Evolutionary conservation across 2,329 filamentous ascomycete genomes (phyloP), one percentile per base, ranked within the genome.

Genomic region (Pyricularia grisea): DNA sequence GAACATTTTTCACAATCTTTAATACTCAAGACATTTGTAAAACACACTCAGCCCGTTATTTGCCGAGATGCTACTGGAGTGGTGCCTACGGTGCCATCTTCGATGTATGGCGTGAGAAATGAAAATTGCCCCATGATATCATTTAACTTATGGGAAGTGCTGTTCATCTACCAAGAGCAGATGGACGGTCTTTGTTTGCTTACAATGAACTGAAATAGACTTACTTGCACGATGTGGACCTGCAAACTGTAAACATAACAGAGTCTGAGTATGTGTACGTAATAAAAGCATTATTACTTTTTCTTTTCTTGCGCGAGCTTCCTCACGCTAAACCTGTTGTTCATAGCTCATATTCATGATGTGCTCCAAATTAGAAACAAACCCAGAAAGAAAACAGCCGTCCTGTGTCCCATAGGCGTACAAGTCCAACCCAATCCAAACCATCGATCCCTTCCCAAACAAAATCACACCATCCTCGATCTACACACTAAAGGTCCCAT

Each of bases 401-500:
- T n/a, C 20, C 42, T n/a, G 42, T 55, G 17, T 55, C 7, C 42
- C 42, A 6, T 55, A 11, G 3, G 42, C 7, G 14, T 33, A 36
- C 12, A 55, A 55, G 1, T 55, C 4, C 42, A 20, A 55, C 4
- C 17, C 17, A 55, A 17, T 55, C 3, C 42, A 55, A 55, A 6
- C 7, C 20, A 55, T 20, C 42, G 4, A 55, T 7, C 7, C 42
- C 42, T 55, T 20, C 11, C 42, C n/a, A n/a, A 36, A 3, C 14
- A 12, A 14, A 60, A 27, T 4, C 55, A 9, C 23, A 61, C 58
- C 28, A 61, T 61, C 2, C 9, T 27, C 17, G 12, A 9, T 25
- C 12, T n/a, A 61, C n/a, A 82, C 75, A 31, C 71, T 74, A 66
- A 83, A 74, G 0, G 71, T 74, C 0, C 77, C 78, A 27, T 73